Conservation (phyloP, 1,284 basidiomycete genomes). For the Bondarzewia mesenterica region DNA sequence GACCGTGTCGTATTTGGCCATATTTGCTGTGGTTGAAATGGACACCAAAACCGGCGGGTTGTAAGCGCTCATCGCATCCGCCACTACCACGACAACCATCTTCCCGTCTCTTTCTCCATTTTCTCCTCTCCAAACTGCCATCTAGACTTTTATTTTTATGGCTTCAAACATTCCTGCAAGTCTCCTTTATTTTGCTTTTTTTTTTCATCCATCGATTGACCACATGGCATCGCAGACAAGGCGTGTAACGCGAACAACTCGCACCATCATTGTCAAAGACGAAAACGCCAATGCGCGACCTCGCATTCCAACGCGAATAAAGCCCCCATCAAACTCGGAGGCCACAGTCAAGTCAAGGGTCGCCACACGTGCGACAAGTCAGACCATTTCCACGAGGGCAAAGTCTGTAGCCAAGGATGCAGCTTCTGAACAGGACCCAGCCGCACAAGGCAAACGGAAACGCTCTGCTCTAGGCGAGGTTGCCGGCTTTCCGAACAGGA, state of each 20-base stretch:
- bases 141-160: constrained; percentile 14
- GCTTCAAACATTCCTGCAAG: constrained; percentile 28
- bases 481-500: constrained; percentile 25
- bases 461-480: constrained; percentile 69
- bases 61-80: constrained; percentile 4
- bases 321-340: constrained; percentile 39
- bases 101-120: constrained; percentile 2
- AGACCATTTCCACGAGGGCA: constrained; percentile 32
- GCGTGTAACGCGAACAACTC: constrained; percentile 48
- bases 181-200: constrained; percentile 5
- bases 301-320: constrained; percentile 47
- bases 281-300: constrained; percentile 49
- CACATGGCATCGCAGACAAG: constrained; percentile 34
- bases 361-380: constrained; percentile 20
- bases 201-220: neutral
- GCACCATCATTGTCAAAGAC: constrained; percentile 47
- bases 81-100: constrained; percentile 5
- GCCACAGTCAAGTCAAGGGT: constrained; percentile 24
- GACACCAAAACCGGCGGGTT: constrained; percentile 11
- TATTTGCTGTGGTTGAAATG: constrained; percentile 14
- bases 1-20: constrained; percentile 12
- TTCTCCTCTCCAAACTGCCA: constrained; percentile 1
- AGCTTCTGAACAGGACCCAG: constrained; percentile 30
- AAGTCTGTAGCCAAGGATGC: constrained; percentile 20
- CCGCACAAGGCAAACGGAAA: constrained; percentile 56